Evolutionary conservation across 768 basidiomycete species (phyloP).

Genomic region (Podaxis carcinomalis): DNA sequence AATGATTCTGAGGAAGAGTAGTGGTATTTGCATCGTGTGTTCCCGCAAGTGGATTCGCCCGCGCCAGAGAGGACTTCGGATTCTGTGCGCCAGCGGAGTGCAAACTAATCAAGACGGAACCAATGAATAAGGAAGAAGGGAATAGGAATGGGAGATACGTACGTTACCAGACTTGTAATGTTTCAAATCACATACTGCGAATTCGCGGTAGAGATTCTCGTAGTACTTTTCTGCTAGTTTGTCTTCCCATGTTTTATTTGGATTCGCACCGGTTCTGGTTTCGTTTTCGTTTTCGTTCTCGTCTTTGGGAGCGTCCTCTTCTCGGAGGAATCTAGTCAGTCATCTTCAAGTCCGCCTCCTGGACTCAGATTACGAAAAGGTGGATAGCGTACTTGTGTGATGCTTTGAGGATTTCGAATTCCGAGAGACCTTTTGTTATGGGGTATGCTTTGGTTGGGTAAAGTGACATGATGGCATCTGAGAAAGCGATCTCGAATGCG

Average conservation of each 20-base stretch:
- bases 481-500: not conserved
- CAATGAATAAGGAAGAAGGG: not conserved
- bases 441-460: conserved; percentile 30
- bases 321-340: conserved; percentile 66
- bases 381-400: conserved; percentile 53
- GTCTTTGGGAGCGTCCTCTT: conserved; percentile 36
- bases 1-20: conserved; percentile 20
- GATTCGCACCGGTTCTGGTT: not conserved
- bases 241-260: conserved; percentile 63
- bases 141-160: conserved; percentile 19
- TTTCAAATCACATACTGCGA: conserved; percentile 88
- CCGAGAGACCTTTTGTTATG: conserved; percentile 36
- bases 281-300: conserved; percentile 25
- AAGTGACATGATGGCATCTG: conserved; percentile 26
- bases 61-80: conserved; percentile 81
- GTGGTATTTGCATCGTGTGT: conserved; percentile 78
- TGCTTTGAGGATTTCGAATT: conserved; percentile 74
- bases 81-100: conserved; percentile 93
- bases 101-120: conserved; percentile 48
- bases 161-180: conserved; percentile 94
- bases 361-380: not conserved
- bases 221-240: conserved; percentile 88
- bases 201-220: conserved; percentile 83
- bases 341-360: too few species aligned
- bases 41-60: conserved; percentile 87